Conservation (phyloP, 2,329 filamentous ascomycete species). For the Hysterium pulicare region DNA sequence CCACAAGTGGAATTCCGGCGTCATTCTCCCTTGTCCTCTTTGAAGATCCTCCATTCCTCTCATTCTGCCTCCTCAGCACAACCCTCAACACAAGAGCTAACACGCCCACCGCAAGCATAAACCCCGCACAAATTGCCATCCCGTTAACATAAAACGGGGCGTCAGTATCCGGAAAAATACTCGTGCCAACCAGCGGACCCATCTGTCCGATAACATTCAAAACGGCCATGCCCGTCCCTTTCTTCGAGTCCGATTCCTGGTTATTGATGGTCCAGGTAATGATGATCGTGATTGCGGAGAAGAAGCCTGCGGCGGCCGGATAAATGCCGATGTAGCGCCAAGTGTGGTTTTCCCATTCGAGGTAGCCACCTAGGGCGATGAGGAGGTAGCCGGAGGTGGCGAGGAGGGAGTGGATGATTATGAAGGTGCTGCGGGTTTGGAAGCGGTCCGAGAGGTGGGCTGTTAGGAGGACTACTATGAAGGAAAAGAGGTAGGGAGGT, state of each 20-base stretch:
- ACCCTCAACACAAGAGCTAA: slow-evolving; percentile 43
- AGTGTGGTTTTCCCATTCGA: slow-evolving; percentile 22
- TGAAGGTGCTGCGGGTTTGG: slow-evolving; percentile 60
- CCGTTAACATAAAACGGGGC: slow-evolving; percentile 49
- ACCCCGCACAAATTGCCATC: slow-evolving; percentile 49
- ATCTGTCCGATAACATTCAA: slow-evolving; percentile 80
- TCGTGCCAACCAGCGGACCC: slow-evolving; percentile 61
- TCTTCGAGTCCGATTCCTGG: slow-evolving; percentile 64
- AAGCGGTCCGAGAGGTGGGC: slow-evolving; percentile 68
- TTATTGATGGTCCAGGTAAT: slow-evolving; percentile 91
- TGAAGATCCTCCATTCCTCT: slow-evolving; percentile 1
- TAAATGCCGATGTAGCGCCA: slow-evolving; percentile 72
- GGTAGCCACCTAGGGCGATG: slow-evolving; percentile 58
- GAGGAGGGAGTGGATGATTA: slow-evolving; percentile 66
- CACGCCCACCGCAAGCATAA: slow-evolving; percentile 48
- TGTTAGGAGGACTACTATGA: slow-evolving; percentile 67
- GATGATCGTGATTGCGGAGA: slow-evolving; percentile 77
- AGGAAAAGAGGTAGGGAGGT: slow-evolving; percentile 76
- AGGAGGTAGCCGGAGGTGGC: slow-evolving; percentile 61
- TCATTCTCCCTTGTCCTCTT: slow-evolving; percentile 11
- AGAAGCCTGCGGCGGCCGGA: slow-evolving; percentile 78
- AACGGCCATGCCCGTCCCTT: slow-evolving; percentile 74
- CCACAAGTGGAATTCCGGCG: slow-evolving; percentile 24
- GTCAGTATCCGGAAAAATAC: slow-evolving; percentile 52
- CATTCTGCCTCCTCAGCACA: slow-evolving; percentile 34